A percentile compares a stretch with the other conserved stretches of the same genome.
Evolutionary conservation across 345 rosid genomes (phyloP).

Genomic region (Pistacia atlantica): DNA sequence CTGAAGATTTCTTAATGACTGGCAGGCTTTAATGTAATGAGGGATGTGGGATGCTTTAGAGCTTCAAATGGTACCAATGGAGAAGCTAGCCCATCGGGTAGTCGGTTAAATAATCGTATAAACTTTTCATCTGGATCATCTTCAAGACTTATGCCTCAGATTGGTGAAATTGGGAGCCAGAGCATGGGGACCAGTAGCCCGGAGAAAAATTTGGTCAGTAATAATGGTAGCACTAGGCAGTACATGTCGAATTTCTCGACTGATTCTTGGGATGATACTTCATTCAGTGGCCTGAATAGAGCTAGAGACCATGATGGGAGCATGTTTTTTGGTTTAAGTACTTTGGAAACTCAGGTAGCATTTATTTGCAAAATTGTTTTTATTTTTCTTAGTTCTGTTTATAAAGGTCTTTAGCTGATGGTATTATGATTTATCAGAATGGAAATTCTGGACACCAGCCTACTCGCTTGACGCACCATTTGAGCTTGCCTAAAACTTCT

Average conservation of each 20-base stretch:
- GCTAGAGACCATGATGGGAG: constrained; percentile 28
- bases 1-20: constrained; percentile 11
- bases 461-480: constrained; percentile 58
- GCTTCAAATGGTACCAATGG: constrained; percentile 28
- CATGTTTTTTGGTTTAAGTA: constrained; percentile 29
- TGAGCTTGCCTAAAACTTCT: constrained; percentile 68
- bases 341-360: constrained; percentile 40
- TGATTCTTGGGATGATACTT: constrained; percentile 39
- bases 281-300: constrained; percentile 35
- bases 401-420: constrained; percentile 11
- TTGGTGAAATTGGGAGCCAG: constrained; percentile 42
- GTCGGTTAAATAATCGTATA: constrained; percentile 29
- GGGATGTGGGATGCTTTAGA: constrained; percentile 30
- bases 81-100: constrained; percentile 30
- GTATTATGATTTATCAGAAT: constrained; percentile 33
- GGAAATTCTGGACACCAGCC: constrained; percentile 40
- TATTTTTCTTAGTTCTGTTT: neutral
- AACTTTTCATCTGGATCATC: constrained; percentile 37
- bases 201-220: constrained; percentile 17
- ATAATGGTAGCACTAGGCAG: constrained; percentile 23
- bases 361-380: neutral
- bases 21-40: constrained; percentile 34
- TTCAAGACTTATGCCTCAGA: constrained; percentile 42
- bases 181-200: constrained; percentile 19
- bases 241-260: constrained; percentile 33